Evolutionary conservation across 345 rosid genomes (phyloP).

Genomic region (Microcos paniculata): DNA sequence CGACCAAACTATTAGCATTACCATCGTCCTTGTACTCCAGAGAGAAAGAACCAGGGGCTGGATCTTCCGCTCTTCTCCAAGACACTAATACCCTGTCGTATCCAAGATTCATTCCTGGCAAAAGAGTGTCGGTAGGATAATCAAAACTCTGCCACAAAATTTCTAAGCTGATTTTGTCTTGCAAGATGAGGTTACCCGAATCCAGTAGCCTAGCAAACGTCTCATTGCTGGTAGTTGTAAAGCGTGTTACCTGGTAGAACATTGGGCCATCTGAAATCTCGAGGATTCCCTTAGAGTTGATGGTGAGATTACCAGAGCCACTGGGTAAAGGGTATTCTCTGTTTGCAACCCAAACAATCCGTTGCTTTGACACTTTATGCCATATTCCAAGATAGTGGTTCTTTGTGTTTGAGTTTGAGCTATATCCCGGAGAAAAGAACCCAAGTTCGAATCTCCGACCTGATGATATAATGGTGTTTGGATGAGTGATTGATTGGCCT

Average conservation of each 20-base stretch:
- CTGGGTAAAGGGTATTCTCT: constrained; percentile 28
- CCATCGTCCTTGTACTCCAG: constrained; percentile 3
- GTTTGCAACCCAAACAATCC: constrained; percentile 44
- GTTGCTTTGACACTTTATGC: constrained; percentile 18
- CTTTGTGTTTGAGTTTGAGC: no score
- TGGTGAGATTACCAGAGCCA: constrained; percentile 16
- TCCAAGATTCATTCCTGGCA: constrained; percentile 37
- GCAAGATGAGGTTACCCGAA: constrained; percentile 38
- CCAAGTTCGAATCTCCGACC: constrained; percentile 23
- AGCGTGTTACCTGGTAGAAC: background rate
- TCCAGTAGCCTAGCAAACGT: constrained; percentile 31
- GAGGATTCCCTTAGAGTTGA: constrained; percentile 22
- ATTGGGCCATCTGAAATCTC: background rate
- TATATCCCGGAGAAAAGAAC: constrained; percentile 21
- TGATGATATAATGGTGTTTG: constrained; percentile 18
- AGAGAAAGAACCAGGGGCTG: constrained; percentile 28
- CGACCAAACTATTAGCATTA: constrained; percentile 18
- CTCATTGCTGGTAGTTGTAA: background rate
- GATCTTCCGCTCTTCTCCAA: constrained; percentile 35
- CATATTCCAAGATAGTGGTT: constrained; percentile 43
- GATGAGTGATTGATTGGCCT: background rate
- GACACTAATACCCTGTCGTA: constrained; percentile 22
- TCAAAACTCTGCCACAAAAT: constrained; percentile 46
- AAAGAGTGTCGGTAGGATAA: constrained; percentile 32
- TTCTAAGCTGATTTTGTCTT: constrained; percentile 1